phyloP scores from a whole-genome alignment of 306 rosid species.

The Carpinus viminea region DNA sequence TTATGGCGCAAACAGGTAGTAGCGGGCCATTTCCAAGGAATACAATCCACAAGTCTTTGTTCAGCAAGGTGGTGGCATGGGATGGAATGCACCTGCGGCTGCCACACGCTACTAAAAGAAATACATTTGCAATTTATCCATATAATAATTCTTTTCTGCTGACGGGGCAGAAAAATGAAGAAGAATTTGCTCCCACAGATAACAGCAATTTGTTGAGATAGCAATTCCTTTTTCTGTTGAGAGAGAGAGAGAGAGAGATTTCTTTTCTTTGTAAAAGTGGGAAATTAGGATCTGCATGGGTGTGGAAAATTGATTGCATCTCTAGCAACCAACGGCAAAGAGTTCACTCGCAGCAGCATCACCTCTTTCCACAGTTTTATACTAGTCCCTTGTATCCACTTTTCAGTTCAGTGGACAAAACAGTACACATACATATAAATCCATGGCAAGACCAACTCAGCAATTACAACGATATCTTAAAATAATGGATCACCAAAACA shows the following conservation, averaged over 20 bases:
- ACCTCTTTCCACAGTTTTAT: constrained; percentile 10
- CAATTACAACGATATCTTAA: constrained; percentile 2
- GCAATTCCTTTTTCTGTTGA: background rate
- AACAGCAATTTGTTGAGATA: background rate
- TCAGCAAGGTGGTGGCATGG: too few relatives aligned
- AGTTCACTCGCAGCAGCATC: background rate
- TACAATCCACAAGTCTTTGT: too few relatives aligned
- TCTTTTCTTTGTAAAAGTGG: background rate
- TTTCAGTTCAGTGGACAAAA: constrained; percentile 2
- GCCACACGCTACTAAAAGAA: too few relatives aligned
- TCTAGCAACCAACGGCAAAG: background rate
- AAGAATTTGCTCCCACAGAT: too few relatives aligned
- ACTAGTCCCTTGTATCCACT: constrained; percentile 9
- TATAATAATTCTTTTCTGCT: too few relatives aligned
- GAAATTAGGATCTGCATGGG: background rate
- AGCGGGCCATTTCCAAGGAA: too few relatives aligned
- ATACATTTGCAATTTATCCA: too few relatives aligned
- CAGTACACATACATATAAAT: constrained; percentile 1
- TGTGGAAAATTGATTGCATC: background rate
- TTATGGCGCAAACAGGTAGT: too few relatives aligned
- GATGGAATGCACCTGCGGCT: too few relatives aligned
- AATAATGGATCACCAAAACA: background rate
- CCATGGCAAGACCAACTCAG: constrained; percentile 9
- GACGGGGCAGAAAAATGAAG: too few relatives aligned
- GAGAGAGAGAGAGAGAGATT: background rate